phyloP scores from a whole-genome alignment of 306 rosid genomes.

The Castanea mollissima region DNA sequence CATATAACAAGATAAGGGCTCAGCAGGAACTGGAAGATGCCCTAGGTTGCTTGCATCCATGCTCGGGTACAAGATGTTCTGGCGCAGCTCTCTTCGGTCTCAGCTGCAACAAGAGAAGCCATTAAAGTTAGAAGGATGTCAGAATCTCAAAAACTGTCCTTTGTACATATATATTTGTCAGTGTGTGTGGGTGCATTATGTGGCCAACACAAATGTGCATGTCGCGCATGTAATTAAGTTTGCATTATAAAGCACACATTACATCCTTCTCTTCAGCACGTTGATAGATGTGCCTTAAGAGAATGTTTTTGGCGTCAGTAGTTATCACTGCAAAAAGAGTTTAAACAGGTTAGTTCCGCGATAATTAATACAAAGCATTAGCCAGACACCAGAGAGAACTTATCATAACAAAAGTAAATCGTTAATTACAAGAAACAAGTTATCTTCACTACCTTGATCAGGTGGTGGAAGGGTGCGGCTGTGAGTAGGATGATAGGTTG shows the following conservation, averaged over 20 bases:
- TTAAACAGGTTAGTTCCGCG: constrained; percentile 22
- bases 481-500: constrained; percentile 87
- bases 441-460: constrained; percentile 67
- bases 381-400: neutral
- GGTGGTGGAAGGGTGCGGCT: constrained; percentile 75
- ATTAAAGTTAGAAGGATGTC: constrained; percentile 16
- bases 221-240: neutral
- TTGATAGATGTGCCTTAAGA: constrained; percentile 80
- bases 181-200: neutral
- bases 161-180: neutral
- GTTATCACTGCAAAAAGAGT: constrained; percentile 62
- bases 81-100: constrained; percentile 79
- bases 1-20: constrained; percentile 9
- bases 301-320: constrained; percentile 72
- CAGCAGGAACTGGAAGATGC: constrained; percentile 37
- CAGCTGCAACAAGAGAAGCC: constrained; percentile 51
- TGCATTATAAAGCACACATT: neutral
- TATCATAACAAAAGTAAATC: neutral
- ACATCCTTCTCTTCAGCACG: constrained; percentile 53
- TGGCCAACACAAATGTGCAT: neutral
- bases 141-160: neutral
- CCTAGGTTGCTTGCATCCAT: constrained; percentile 73
- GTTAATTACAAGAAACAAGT: neutral
- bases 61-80: constrained; percentile 61
- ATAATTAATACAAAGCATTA: neutral